A percentile compares a stretch with the other conserved stretches of the same genome.
Evolutionary conservation across 2,329 filamentous ascomycete species (phyloP).

Genomic region (Aspergillus cejpii): DNA sequence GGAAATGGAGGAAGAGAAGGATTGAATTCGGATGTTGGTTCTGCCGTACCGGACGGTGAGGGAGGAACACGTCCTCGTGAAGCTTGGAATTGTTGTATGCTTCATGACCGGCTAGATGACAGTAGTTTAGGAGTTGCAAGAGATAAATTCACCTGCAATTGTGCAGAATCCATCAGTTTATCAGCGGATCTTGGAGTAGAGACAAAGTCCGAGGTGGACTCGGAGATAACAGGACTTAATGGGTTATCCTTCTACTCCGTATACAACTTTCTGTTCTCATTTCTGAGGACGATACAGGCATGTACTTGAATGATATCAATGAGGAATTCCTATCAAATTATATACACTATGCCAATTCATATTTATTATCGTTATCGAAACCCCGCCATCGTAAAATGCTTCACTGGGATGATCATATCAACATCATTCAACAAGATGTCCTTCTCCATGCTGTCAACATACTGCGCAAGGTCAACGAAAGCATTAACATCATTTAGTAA

Average conservation of each 20-base stretch:
- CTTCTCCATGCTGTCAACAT: not conserved
- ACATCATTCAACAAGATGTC: not conserved
- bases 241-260: no score
- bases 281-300: no score
- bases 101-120: not conserved
- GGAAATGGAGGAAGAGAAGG: constrained; percentile 20
- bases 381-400: no score
- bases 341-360: not conserved
- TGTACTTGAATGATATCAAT: no score
- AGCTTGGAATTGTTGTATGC: not conserved
- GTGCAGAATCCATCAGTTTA: no score
- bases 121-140: not conserved
- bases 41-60: constrained; percentile 14
- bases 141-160: not conserved
- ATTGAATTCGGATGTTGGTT: constrained; percentile 10
- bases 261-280: no score
- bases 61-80: constrained; percentile 14
- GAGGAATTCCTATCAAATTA: no score
- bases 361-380: no score
- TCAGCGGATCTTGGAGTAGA: constrained; percentile 2
- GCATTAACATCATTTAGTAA: not conserved
- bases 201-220: constrained; percentile 8
- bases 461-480: not conserved
- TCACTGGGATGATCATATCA: not conserved
- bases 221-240: constrained; percentile 16